A percentile compares a stretch with the other conserved stretches of the same genome.
Evolutionary conservation across 805 yeast genomes (phyloP).

Genomic region (Candida berthetii): DNA sequence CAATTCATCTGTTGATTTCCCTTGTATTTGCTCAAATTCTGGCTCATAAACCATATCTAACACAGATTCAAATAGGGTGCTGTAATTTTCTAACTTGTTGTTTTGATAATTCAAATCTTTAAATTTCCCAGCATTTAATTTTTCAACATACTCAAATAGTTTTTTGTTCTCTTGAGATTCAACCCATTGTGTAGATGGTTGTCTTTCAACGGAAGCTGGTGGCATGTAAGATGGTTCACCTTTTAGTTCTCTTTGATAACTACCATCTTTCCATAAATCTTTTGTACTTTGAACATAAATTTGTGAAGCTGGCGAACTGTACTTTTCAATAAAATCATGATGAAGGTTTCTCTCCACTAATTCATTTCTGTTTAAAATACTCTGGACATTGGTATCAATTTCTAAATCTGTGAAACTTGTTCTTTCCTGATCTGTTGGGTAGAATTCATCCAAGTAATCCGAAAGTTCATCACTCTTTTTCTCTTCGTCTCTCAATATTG

Average conservation of each 20-base stretch:
- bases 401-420: constrained; percentile 64
- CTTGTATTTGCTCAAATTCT: constrained; percentile 7
- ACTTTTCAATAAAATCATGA: constrained; percentile 36
- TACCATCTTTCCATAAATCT: constrained; percentile 54
- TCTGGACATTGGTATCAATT: constrained; percentile 58
- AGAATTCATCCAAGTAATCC: constrained; percentile 23
- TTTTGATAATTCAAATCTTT: constrained; percentile 17
- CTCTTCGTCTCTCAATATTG: constrained; percentile 33
- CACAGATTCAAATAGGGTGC: constrained; percentile 25
- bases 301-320: constrained; percentile 8
- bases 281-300: constrained; percentile 40
- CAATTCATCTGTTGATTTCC: background rate
- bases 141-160: constrained; percentile 24
- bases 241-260: constrained; percentile 38
- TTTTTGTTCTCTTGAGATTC: constrained; percentile 30
- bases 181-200: constrained; percentile 29
- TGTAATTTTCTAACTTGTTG: constrained; percentile 16
- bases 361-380: constrained; percentile 49
- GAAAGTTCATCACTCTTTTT: constrained; percentile 25
- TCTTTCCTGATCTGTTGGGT: constrained; percentile 30
- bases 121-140: constrained; percentile 9
- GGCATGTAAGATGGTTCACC: constrained; percentile 26
- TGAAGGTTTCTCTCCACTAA: constrained; percentile 43
- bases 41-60: constrained; percentile 24
- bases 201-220: constrained; percentile 21